These are phyloP conservation scores for Capsicum baccatum DNA, from an alignment of 257 asterid species.

Conservation along the genomic window DNA sequence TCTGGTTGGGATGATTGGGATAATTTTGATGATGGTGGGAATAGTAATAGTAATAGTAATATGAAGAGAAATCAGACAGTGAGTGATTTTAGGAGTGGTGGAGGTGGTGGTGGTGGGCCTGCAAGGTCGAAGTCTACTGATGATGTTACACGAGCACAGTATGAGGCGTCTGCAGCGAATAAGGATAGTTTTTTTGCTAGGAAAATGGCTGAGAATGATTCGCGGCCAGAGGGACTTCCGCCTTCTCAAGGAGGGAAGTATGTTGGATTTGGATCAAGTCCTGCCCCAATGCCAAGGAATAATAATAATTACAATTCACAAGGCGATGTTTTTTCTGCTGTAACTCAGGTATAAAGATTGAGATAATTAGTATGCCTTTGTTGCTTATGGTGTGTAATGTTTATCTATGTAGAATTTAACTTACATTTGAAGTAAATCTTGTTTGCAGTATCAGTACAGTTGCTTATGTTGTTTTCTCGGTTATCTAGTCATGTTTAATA, in stretches of 20 bases:
- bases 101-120: slow-evolving; percentile 52
- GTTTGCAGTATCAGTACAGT: neutral
- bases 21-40: slow-evolving; percentile 56
- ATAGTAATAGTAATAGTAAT: slow-evolving; percentile 38
- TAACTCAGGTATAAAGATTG: slow-evolving; percentile 62
- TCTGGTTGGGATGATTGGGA: slow-evolving; percentile 97
- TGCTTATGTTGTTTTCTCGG: neutral
- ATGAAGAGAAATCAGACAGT: slow-evolving; percentile 74
- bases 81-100: slow-evolving; percentile 74
- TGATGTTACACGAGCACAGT: slow-evolving; percentile 60
- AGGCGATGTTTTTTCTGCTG: slow-evolving; percentile 78
- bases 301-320: slow-evolving; percentile 36
- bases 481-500: neutral
- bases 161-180: slow-evolving; percentile 88
- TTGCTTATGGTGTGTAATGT: neutral
- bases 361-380: neutral
- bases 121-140: slow-evolving; percentile 68
- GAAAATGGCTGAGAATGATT: slow-evolving; percentile 70
- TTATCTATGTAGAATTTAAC: neutral
- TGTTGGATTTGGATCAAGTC: slow-evolving; percentile 87
- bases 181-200: slow-evolving; percentile 71
- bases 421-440: neutral
- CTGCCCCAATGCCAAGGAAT: slow-evolving; percentile 51
- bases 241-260: slow-evolving; percentile 98
- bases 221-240: slow-evolving; percentile 81